Conservation (phyloP, 2,329 filamentous ascomycete genomes). For the Cytospora piceicola region DNA sequence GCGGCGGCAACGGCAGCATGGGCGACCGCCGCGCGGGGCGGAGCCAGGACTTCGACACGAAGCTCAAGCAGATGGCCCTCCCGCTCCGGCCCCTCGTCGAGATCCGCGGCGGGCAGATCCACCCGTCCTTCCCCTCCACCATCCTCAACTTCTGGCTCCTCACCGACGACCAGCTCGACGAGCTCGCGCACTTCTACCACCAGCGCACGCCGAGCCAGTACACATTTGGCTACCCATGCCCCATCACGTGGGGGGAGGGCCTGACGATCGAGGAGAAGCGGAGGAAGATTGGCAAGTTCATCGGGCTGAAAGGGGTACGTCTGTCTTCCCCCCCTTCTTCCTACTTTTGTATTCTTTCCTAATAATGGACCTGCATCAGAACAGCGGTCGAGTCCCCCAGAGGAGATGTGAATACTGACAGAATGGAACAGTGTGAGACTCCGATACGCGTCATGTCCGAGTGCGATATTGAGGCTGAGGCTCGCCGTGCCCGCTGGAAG, state of each 20-base stretch:
- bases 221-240: slow-evolving; percentile 66
- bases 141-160: slow-evolving; percentile 75
- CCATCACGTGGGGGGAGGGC: slow-evolving; percentile 63
- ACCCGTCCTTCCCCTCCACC: slow-evolving; percentile 67
- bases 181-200: slow-evolving; percentile 73
- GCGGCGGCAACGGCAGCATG: slow-evolving; percentile 34
- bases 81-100: slow-evolving; percentile 69
- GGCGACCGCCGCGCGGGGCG: slow-evolving; percentile 45
- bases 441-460: slow-evolving; percentile 44
- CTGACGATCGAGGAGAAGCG: slow-evolving; percentile 69
- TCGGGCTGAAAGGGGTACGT: slow-evolving; percentile 64
- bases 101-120: slow-evolving; percentile 62
- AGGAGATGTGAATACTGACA: slow-evolving; percentile 21
- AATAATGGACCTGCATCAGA: background rate
- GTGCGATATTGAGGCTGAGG: slow-evolving; percentile 53
- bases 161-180: slow-evolving; percentile 71
- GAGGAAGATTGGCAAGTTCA: slow-evolving; percentile 72
- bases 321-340: background rate
- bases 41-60: slow-evolving; percentile 59
- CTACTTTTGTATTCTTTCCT: background rate
- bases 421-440: slow-evolving; percentile 23
- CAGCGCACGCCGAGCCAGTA: slow-evolving; percentile 63
- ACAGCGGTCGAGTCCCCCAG: background rate
- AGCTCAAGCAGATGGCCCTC: slow-evolving; percentile 68
- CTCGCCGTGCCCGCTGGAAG: slow-evolving; percentile 43